Base-by-base conservation (phyloP, 164 flowering plant genomes). In the Magnolia sinica region DNA sequence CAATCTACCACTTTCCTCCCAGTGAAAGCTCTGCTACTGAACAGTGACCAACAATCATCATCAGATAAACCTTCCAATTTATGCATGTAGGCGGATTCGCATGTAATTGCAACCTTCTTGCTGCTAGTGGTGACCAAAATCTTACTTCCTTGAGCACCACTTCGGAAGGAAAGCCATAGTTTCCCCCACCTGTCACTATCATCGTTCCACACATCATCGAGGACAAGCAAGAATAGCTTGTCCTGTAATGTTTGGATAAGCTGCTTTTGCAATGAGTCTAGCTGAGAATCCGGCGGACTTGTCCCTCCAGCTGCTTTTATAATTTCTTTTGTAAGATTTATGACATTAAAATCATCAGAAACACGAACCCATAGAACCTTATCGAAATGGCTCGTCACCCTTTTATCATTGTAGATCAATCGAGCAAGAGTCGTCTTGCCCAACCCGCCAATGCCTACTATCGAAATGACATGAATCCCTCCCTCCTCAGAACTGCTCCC, bases 41-140 rank as follows among this genome's bases (percentile, higher is more conserved):
- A 76, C 23, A 76, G 9, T 16, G 16, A 52, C 78, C 78, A 76
- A 5, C 23, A 16, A 8, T 68, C 50, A 8, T 50, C 78, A 3
- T 51, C 68, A 4, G 76, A 27, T 10, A 77, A 55, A 49, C 49
- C 45, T 8, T 16, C n/a, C 1, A 77, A n/a, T 8, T 13, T 1
- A 20, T 77, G 51, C 8, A 66, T 24, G 29, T 50, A 8, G 8
- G 51, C n/a, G 1, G 72, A n/a, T 0, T 1, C 37, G 31, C 29
- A 50, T 4, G 14, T 52, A 16, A 0, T 14, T 1, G 79, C 27
- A 64, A 68, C 64, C 19, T 52, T 19, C 16, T 27, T 7, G 19
- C 11, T 66, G 68, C 76, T 66, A 72, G 76, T 77, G 27, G 79
- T 77, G 29, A 77, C 72, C 61, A 77, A 24, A n/a, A 77, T 52